These are phyloP conservation scores for Syzygium aqueum DNA, from an alignment of 345 rosid genomes.

Conservation along the genomic window DNA sequence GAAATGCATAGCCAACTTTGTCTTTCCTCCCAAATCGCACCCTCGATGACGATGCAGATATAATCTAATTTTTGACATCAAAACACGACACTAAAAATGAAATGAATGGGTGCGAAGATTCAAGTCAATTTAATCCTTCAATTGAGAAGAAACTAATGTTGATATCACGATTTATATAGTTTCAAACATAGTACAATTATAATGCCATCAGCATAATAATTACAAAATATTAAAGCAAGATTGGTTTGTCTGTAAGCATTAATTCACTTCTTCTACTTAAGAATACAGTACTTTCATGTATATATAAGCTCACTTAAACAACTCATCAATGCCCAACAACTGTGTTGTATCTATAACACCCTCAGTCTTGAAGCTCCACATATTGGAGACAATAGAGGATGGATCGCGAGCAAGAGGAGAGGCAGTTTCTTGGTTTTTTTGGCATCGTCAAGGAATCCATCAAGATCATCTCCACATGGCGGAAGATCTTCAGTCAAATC, in stretches of 20 bases:
- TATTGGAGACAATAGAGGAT: conserved; percentile 1
- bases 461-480: conserved; percentile 38
- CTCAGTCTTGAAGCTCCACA: neutral
- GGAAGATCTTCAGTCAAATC: conserved; percentile 38
- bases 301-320: neutral
- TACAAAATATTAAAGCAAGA: neutral
- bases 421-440: conserved; percentile 36
- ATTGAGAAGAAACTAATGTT: neutral
- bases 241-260: neutral
- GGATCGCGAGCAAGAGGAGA: conserved; percentile 49
- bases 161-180: neutral
- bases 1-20: neutral
- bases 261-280: neutral
- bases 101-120: no score
- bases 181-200: neutral
- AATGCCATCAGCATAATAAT: neutral
- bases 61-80: neutral
- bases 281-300: neutral
- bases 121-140: no score
- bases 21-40: neutral
- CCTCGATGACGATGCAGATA: neutral
- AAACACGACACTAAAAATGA: no score
- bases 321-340: neutral
- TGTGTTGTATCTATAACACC: neutral
- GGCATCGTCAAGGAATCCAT: conserved; percentile 35